Evolutionary conservation across 768 basidiomycete species (phyloP).

Genomic region (Thelephora aurantiotincta): DNA sequence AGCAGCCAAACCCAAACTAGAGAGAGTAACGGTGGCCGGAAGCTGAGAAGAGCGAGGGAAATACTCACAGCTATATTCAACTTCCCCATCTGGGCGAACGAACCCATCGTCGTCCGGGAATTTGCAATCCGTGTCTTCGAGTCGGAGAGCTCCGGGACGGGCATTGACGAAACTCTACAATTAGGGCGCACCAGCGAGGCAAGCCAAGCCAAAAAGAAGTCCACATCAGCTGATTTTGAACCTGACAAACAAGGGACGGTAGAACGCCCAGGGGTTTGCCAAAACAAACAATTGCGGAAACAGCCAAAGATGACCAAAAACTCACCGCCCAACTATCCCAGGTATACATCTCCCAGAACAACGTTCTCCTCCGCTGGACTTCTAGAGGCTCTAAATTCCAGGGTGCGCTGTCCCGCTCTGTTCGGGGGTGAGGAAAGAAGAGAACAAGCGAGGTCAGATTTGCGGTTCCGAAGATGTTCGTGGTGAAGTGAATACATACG

Average conservation of each 20-base stretch:
- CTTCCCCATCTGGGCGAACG: slow-evolving; percentile 19
- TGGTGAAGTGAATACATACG: slow-evolving; percentile 22
- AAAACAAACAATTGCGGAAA: no score
- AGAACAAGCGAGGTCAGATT: no score
- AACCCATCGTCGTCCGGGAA: slow-evolving; percentile 31
- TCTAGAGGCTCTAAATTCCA: slow-evolving; percentile 33
- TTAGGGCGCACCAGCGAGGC: neutral
- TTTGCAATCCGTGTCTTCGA: slow-evolving; percentile 36
- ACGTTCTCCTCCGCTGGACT: slow-evolving; percentile 27
- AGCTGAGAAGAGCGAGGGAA: neutral
- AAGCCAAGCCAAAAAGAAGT: neutral
- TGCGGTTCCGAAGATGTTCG: neutral
- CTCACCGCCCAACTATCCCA: slow-evolving; percentile 36
- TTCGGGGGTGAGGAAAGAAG: neutral
- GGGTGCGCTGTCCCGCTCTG: slow-evolving; percentile 36
- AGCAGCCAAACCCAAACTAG: neutral
- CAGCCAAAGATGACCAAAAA: slow-evolving; percentile 1
- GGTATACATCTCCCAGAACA: slow-evolving; percentile 41
- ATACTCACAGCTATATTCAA: slow-evolving; percentile 29
- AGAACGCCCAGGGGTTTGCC: no score
- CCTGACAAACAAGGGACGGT: neutral
- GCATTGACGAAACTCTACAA: slow-evolving; percentile 33
- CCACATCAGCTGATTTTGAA: neutral
- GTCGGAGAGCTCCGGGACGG: slow-evolving; percentile 30
- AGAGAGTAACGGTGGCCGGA: neutral